phyloP scores from a whole-genome alignment of 2,329 filamentous ascomycete species.

The Fusarium chaquense region DNA sequence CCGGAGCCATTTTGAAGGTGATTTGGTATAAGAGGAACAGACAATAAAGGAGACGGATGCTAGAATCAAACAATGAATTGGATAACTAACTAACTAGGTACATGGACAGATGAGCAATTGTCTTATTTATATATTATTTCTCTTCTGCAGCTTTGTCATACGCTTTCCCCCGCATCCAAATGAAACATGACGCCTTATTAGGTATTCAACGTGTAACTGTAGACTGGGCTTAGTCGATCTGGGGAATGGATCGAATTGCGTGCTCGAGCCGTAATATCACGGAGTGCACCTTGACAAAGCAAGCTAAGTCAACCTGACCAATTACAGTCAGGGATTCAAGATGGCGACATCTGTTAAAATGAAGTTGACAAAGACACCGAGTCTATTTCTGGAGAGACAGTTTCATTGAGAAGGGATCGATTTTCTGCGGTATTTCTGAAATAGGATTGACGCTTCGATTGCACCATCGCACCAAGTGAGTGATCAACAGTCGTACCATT shows the following conservation, averaged over 20 bases:
- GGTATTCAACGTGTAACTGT: background rate
- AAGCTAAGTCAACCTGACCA: conserved; percentile 15
- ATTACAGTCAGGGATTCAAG: background rate
- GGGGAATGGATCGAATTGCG: conserved; percentile 39
- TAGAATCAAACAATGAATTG: background rate
- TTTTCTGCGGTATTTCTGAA: conserved; percentile 25
- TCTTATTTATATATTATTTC: conserved; percentile 29
- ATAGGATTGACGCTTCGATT: conserved; percentile 18
- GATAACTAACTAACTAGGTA: conserved; percentile 8
- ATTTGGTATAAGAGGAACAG: background rate
- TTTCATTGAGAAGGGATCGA: background rate
- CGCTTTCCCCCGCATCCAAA: conserved; percentile 38
- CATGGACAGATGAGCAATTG: background rate
- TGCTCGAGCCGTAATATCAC: conserved; percentile 46
- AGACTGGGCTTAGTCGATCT: conserved; percentile 8
- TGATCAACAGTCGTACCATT: background rate
- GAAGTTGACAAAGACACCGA: background rate
- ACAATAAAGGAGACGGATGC: background rate
- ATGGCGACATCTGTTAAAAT: conserved; percentile 34
- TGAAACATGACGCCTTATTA: conserved; percentile 41
- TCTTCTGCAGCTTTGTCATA: background rate
- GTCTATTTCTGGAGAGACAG: background rate
- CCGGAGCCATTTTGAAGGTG: conserved; percentile 42
- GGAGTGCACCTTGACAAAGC: conserved; percentile 40
- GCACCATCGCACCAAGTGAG: conserved; percentile 3